A percentile compares a stretch with the other conserved stretches of the same genome.
Evolutionary conservation across 768 basidiomycete genomes (phyloP).

Genomic region (Collybia mongolica): DNA sequence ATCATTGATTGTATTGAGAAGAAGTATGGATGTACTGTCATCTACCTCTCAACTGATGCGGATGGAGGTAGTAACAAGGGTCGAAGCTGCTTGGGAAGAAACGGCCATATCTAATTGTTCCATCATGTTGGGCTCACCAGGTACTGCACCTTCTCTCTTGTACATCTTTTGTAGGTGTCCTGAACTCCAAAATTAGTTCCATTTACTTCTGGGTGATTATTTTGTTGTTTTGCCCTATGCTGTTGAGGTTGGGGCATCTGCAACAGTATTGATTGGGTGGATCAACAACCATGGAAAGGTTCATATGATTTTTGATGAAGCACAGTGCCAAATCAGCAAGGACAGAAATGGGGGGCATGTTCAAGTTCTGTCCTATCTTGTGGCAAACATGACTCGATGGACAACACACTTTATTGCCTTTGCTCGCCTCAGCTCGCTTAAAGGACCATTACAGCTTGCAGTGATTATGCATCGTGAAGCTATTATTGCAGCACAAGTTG

Average conservation of each 20-base stretch:
- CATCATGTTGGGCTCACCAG: constrained; percentile 1
- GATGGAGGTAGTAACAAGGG: constrained; percentile 2
- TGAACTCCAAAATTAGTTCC: neutral
- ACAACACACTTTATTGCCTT: neutral
- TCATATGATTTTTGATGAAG: neutral
- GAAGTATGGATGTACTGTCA: neutral
- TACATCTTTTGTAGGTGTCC: too few species aligned
- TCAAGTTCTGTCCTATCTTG: neutral
- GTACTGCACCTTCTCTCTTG: neutral
- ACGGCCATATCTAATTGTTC: neutral
- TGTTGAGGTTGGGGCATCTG: neutral
- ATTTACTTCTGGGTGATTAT: neutral
- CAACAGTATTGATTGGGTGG: neutral
- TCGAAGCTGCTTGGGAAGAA: neutral
- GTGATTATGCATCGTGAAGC: neutral
- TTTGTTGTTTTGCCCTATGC: neutral
- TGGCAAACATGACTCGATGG: neutral
- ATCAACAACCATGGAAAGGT: constrained; percentile 2
- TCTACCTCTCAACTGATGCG: neutral
- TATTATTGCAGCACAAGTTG: neutral
- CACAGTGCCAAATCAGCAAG: neutral
- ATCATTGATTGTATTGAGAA: neutral
- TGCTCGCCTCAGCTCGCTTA: neutral
- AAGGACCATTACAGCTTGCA: neutral
- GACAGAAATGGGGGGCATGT: neutral